phyloP scores from a whole-genome alignment of 805 yeast genomes.

The Yarrowia alimentaria region DNA sequence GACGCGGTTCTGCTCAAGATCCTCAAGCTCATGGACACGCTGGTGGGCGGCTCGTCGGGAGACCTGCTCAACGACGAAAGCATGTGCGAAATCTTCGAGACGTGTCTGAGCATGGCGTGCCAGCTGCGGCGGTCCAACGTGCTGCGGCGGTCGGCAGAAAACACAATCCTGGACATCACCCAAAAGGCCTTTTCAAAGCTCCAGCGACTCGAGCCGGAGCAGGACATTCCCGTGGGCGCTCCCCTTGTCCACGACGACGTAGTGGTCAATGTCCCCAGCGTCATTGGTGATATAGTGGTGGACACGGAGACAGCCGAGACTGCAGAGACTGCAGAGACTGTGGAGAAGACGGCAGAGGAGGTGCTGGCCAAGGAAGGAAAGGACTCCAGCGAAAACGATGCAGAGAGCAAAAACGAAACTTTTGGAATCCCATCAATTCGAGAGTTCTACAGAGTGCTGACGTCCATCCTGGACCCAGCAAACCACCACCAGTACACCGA shows the following conservation, averaged over 20 bases:
- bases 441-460: conserved; percentile 70
- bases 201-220: conserved; percentile 51
- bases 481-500: conserved; percentile 85
- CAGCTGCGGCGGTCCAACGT: conserved; percentile 90
- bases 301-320: conserved; percentile 21
- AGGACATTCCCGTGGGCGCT: conserved; percentile 45
- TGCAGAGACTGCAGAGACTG: background rate
- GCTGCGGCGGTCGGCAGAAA: conserved; percentile 82
- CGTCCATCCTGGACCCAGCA: conserved; percentile 77
- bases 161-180: conserved; percentile 69
- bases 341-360: conserved; percentile 10
- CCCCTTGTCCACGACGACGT: conserved; percentile 23
- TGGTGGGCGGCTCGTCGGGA: conserved; percentile 65
- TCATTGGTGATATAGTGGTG: conserved; percentile 9
- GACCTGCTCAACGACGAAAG: conserved; percentile 73
- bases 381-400: conserved; percentile 37
- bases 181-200: conserved; percentile 64
- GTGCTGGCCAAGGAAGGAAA: conserved; percentile 33
- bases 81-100: conserved; percentile 83
- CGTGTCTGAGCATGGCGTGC: conserved; percentile 87
- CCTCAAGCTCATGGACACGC: conserved; percentile 64
- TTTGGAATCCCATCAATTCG: conserved; percentile 74
- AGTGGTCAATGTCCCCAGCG: conserved; percentile 25
- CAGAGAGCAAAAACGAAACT: too few species aligned
- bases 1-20: conserved; percentile 88